These are phyloP conservation scores for Hibiscus mutabilis DNA, from an alignment of 345 rosid species.

Conservation along the genomic window DNA sequence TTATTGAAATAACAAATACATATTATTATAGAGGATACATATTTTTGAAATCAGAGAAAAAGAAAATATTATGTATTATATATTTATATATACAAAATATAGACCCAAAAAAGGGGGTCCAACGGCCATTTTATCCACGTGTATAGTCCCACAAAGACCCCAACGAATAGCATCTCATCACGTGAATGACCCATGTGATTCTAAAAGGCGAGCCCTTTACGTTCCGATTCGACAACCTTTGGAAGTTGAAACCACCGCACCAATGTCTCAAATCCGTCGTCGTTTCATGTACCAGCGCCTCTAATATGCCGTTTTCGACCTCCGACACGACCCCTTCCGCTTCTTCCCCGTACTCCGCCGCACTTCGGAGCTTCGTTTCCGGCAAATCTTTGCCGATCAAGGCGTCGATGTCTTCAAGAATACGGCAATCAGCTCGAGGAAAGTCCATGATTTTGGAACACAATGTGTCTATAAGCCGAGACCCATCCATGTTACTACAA, in stretches of 20 bases:
- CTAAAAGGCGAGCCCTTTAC: neutral
- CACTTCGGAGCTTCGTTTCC: conserved; percentile 15
- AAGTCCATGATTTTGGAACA: conserved; percentile 30
- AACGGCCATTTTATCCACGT: conserved; percentile 25
- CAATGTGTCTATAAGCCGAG: conserved; percentile 31
- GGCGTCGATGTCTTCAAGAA: conserved; percentile 61
- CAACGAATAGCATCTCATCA: conserved; percentile 39
- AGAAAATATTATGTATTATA: too few species aligned
- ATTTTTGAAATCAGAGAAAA: too few species aligned
- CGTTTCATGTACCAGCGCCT: conserved; percentile 44
- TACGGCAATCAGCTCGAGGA: conserved; percentile 46
- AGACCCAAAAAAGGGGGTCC: neutral
- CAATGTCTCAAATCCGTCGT: conserved; percentile 12
- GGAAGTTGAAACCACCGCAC: neutral
- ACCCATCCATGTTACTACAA: conserved; percentile 22
- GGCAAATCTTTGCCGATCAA: conserved; percentile 49
- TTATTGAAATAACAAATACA: too few species aligned
- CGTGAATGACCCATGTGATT: conserved; percentile 63
- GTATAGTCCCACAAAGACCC: conserved; percentile 23
- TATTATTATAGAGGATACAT: too few species aligned
- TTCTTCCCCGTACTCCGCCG: conserved; percentile 38
- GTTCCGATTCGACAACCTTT: neutral
- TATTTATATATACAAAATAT: neutral
- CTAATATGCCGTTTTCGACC: conserved; percentile 44
- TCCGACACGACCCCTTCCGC: conserved; percentile 39